Evolutionary conservation across 2,329 filamentous ascomycete species (phyloP).

Genomic region (Cladophialophora psammophila): DNA sequence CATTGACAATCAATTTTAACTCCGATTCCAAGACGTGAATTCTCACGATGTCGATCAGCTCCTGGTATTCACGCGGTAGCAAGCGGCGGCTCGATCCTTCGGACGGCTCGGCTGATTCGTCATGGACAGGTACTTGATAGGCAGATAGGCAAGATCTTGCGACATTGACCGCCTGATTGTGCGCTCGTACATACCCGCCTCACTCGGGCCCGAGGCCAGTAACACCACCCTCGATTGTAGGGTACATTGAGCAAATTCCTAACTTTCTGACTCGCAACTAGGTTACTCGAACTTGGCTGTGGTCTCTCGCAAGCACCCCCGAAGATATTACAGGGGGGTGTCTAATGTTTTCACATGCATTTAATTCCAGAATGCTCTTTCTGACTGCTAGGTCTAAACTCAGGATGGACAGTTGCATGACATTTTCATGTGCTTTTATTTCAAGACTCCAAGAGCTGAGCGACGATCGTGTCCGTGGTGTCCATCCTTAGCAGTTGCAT

Average conservation of each 20-base stretch:
- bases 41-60: conserved; percentile 2
- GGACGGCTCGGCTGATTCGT: conserved; percentile 11
- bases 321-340: background rate
- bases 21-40: too few relatives aligned
- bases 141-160: conserved; percentile 3
- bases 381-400: background rate
- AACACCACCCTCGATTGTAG: background rate
- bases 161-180: conserved; percentile 7
- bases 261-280: background rate
- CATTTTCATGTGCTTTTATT: background rate
- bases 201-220: background rate
- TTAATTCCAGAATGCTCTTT: background rate
- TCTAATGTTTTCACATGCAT: background rate
- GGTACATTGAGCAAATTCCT: background rate
- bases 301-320: background rate
- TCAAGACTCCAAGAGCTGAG: background rate
- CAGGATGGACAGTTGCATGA: background rate
- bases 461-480: background rate
- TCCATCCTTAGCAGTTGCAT: background rate
- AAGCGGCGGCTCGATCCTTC: conserved; percentile 15
- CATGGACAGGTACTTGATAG: background rate
- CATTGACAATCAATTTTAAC: too few relatives aligned
- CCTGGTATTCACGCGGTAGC: conserved; percentile 11
- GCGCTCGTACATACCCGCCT: background rate
- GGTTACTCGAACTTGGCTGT: background rate